A percentile compares a stretch with the other conserved stretches of the same genome.
phyloP scores from a whole-genome alignment of 257 asterid genomes.

The Dorcoceras hygrometricum region DNA sequence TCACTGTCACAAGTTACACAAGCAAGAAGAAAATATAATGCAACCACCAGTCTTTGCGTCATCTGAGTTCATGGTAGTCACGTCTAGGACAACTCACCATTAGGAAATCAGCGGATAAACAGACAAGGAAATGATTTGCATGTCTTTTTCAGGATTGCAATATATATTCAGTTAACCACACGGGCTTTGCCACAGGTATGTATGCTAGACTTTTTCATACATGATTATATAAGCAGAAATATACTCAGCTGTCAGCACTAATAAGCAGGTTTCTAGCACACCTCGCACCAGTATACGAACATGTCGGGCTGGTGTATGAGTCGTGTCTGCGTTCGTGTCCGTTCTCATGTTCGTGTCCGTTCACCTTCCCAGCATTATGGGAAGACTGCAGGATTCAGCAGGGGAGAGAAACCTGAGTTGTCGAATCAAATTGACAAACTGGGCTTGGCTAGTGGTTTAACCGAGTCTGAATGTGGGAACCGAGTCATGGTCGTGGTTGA shows the following conservation, averaged over 20 bases:
- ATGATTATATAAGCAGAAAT: background rate
- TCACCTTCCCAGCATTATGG: conserved; percentile 48
- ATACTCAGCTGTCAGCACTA: conserved; percentile 16
- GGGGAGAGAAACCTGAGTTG: conserved; percentile 32
- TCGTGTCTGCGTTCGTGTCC: conserved; percentile 39
- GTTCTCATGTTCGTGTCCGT: conserved; percentile 40
- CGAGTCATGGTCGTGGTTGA: conserved; percentile 89
- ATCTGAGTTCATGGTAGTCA: conserved; percentile 51
- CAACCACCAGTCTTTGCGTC: conserved; percentile 33
- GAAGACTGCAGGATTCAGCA: conserved; percentile 35
- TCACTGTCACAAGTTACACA: background rate
- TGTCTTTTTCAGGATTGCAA: conserved; percentile 24
- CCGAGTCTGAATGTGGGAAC: conserved; percentile 50
- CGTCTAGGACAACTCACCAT: conserved; percentile 42
- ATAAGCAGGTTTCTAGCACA: background rate
- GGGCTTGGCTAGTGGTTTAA: conserved; percentile 32
- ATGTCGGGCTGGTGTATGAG: conserved; percentile 52
- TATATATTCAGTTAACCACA: conserved; percentile 20
- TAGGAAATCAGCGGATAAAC: conserved; percentile 33
- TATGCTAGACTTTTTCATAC: background rate
- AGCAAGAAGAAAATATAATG: conserved; percentile 2
- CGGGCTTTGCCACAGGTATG: background rate
- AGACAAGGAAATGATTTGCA: conserved; percentile 38
- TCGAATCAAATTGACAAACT: conserved; percentile 38
- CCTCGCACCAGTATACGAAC: conserved; percentile 20